These are phyloP conservation scores for Quercus robur DNA, from an alignment of 306 rosid species.

Conservation along the genomic window DNA sequence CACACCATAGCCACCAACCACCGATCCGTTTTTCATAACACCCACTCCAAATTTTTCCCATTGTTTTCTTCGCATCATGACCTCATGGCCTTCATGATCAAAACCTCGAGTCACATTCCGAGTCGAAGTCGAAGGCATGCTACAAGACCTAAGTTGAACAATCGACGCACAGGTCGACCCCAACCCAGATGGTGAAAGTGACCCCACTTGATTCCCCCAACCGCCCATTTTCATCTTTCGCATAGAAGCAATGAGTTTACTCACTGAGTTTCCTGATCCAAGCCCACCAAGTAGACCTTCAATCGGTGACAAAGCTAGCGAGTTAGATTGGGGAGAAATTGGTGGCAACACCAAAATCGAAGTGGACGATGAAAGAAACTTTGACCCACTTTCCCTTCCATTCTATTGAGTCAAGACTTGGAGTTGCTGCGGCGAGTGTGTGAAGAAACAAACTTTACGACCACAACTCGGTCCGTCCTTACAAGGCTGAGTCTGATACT, in stretches of 20 bases:
- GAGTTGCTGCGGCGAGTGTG: constrained; percentile 70
- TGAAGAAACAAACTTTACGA: constrained; percentile 84
- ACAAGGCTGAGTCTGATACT: constrained; percentile 81
- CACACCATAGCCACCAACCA: too few relatives aligned
- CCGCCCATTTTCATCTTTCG: constrained; percentile 24
- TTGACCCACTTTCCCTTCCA: background rate
- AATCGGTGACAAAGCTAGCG: constrained; percentile 49
- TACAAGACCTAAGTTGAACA: constrained; percentile 23
- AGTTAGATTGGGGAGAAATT: constrained; percentile 33
- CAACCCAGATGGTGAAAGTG: constrained; percentile 1
- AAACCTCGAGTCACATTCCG: background rate
- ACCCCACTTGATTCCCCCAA: constrained; percentile 13
- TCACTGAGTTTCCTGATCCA: constrained; percentile 17
- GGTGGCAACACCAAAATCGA: constrained; percentile 51
- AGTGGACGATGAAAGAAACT: constrained; percentile 45
- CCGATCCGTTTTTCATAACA: too few relatives aligned
- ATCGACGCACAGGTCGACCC: constrained; percentile 24
- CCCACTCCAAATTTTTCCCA: too few relatives aligned
- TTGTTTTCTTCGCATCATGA: too few relatives aligned
- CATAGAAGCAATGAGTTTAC: constrained; percentile 42
- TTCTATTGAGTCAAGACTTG: constrained; percentile 40
- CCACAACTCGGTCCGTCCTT: constrained; percentile 69
- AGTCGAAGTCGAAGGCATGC: constrained; percentile 1
- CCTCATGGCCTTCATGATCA: too few relatives aligned
- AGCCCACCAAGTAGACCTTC: constrained; percentile 15